Evolutionary conservation across 257 asterid genomes (phyloP).

Genomic region (Solanum neorickii): DNA sequence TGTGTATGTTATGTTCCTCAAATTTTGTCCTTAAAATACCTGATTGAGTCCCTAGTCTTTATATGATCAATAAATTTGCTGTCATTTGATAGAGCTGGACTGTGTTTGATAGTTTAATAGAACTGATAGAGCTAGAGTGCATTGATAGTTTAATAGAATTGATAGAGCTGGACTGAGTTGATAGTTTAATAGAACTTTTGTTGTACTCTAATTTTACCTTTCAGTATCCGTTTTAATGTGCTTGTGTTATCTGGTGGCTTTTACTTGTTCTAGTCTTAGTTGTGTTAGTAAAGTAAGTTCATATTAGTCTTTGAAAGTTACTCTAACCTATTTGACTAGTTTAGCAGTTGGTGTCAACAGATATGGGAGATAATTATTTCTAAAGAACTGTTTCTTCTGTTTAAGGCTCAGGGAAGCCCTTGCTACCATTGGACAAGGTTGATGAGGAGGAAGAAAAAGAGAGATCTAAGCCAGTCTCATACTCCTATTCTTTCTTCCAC

Average conservation of each 20-base stretch:
- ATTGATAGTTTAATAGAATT: not conserved
- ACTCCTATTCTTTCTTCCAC: slow-evolving; percentile 92
- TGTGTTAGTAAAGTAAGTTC: not conserved
- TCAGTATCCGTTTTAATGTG: not conserved
- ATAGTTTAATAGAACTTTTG: not conserved
- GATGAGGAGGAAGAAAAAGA: slow-evolving; percentile 62
- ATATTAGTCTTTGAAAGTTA: not conserved
- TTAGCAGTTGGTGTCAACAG: not conserved
- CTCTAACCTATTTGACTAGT: not conserved
- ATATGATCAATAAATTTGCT: not conserved
- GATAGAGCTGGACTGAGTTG: not conserved
- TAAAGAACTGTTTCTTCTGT: not conserved
- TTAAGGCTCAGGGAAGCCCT: slow-evolving; percentile 65
- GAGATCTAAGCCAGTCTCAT: slow-evolving; percentile 53
- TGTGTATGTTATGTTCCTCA: not conserved
- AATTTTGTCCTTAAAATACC: not conserved
- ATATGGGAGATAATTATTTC: not conserved
- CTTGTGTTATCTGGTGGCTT: not conserved
- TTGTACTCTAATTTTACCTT: not conserved
- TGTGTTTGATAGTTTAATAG: not conserved
- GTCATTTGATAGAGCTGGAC: not conserved
- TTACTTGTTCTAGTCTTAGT: not conserved
- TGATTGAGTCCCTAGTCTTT: not conserved
- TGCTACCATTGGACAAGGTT: slow-evolving; percentile 77
- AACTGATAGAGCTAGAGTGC: not conserved